These are phyloP conservation scores for Monosporozyma unispora DNA, from an alignment of 805 yeast species.

Conservation along the genomic window DNA sequence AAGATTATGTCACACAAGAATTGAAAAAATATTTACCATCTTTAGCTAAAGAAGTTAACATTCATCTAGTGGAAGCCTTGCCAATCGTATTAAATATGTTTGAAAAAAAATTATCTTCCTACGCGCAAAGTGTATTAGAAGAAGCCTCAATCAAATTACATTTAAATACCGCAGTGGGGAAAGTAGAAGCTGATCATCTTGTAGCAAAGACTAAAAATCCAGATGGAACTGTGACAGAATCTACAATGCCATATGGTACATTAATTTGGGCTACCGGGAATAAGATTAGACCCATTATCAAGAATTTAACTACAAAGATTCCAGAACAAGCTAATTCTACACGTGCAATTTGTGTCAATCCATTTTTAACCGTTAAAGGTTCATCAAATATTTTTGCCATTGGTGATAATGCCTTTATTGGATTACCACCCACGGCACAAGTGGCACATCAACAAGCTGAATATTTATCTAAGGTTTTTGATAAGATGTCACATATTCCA, in stretches of 20 bases:
- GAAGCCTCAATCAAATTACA: conserved; percentile 59
- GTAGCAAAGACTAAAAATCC: conserved; percentile 62
- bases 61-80: conserved; percentile 80
- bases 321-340: conserved; percentile 76
- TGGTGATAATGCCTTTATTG: conserved; percentile 88
- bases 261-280: conserved; percentile 97
- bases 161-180: conserved; percentile 82
- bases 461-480: conserved; percentile 65
- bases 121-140: conserved; percentile 36
- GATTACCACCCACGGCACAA: conserved; percentile 93
- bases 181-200: conserved; percentile 66
- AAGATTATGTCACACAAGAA: conserved; percentile 90
- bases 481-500: conserved; percentile 39
- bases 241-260: conserved; percentile 73
- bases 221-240: conserved; percentile 57
- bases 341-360: conserved; percentile 79
- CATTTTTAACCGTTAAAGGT: conserved; percentile 73
- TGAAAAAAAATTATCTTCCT: conserved; percentile 36
- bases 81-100: conserved; percentile 69
- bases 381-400: conserved; percentile 74
- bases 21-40: conserved; percentile 81
- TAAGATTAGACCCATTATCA: conserved; percentile 68
- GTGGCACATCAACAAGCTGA: conserved; percentile 92
- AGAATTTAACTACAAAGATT: conserved; percentile 58
- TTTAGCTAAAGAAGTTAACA: conserved; percentile 74